Percentiles rank a stretch among this genome's conserved stretches.
Conservation (phyloP, 1,284 basidiomycete species). For the Mycosarcoma maydis region DNA sequence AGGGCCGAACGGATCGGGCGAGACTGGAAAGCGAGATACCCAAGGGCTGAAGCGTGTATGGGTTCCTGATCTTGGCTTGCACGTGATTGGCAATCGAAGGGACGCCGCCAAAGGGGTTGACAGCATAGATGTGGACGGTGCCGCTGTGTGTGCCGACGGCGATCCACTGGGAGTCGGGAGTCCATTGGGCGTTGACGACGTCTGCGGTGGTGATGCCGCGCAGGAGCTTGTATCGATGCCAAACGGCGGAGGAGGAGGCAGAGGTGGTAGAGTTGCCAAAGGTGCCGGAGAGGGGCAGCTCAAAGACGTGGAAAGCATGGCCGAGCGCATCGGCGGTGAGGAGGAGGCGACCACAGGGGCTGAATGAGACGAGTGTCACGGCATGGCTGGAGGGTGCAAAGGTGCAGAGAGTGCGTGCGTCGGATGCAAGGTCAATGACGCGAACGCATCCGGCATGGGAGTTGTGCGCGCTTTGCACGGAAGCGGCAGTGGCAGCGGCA, state of each 20-base stretch:
- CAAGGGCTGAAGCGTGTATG: conserved; percentile 18
- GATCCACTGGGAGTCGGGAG: conserved; percentile 36
- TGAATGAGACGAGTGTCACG: conserved; percentile 20
- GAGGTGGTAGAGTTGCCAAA: conserved; percentile 12
- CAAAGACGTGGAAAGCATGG: conserved; percentile 42
- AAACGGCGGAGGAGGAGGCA: conserved; percentile 5
- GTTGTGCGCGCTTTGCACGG: background rate
- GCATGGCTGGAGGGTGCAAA: conserved; percentile 27
- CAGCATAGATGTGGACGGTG: conserved; percentile 39
- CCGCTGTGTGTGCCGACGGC: conserved; percentile 43
- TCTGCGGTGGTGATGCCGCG: conserved; percentile 47
- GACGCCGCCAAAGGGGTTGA: conserved; percentile 42
- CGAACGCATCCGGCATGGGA: conserved; percentile 16
- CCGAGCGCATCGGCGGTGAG: conserved; percentile 35
- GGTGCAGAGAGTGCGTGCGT: conserved; percentile 17
- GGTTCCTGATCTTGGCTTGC: conserved; percentile 27
- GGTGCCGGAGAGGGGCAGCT: conserved; percentile 23
- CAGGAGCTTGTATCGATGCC: conserved; percentile 43
- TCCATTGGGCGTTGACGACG: conserved; percentile 36
- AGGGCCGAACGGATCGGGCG: conserved; percentile 20
- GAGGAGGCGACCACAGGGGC: conserved; percentile 35
- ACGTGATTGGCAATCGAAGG: conserved; percentile 36
- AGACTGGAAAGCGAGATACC: conserved; percentile 32
- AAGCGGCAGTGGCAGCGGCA: background rate
- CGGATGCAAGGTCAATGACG: conserved; percentile 30